Evolutionary conservation across 345 rosid species (phyloP).

Genomic region (Angophora floribunda): DNA sequence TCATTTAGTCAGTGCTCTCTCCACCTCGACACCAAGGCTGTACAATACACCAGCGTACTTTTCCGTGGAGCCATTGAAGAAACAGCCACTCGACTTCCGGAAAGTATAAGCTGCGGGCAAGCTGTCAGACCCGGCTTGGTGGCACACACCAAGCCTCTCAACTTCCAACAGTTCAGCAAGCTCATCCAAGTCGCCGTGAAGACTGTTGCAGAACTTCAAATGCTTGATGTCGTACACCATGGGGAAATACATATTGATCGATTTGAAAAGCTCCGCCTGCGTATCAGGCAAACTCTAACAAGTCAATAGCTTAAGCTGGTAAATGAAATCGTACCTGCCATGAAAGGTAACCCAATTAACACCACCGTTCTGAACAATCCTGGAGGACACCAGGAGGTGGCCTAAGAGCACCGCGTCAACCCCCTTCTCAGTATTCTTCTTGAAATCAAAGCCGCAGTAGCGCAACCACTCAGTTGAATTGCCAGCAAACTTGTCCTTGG

Average conservation of each 20-base stretch:
- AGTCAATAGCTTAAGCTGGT: constrained; percentile 65
- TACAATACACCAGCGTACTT: constrained; percentile 76
- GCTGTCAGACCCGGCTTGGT: constrained; percentile 90
- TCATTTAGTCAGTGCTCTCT: constrained; percentile 42
- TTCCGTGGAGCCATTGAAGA: constrained; percentile 53
- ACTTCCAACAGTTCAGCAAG: constrained; percentile 79
- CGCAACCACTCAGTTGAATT: constrained; percentile 70
- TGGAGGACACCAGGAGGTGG: constrained; percentile 79
- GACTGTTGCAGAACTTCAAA: constrained; percentile 65
- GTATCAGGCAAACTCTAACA: constrained; percentile 45
- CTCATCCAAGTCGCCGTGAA: constrained; percentile 70
- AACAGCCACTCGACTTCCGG: constrained; percentile 70
- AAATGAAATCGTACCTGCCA: constrained; percentile 78
- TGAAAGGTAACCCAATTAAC: constrained; percentile 76
- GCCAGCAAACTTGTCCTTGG: constrained; percentile 59
- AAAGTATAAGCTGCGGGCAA: constrained; percentile 78
- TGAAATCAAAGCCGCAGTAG: constrained; percentile 72
- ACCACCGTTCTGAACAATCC: constrained; percentile 59
- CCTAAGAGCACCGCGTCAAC: constrained; percentile 71
- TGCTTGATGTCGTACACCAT: constrained; percentile 77
- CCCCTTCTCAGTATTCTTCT: constrained; percentile 65
- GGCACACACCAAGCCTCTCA: constrained; percentile 66
- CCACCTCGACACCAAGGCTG: constrained; percentile 79
- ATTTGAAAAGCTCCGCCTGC: constrained; percentile 46
- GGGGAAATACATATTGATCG: constrained; percentile 49